Conservation (phyloP, 2,329 filamentous ascomycete genomes). For the Arthrobotrys musiformis region DNA sequence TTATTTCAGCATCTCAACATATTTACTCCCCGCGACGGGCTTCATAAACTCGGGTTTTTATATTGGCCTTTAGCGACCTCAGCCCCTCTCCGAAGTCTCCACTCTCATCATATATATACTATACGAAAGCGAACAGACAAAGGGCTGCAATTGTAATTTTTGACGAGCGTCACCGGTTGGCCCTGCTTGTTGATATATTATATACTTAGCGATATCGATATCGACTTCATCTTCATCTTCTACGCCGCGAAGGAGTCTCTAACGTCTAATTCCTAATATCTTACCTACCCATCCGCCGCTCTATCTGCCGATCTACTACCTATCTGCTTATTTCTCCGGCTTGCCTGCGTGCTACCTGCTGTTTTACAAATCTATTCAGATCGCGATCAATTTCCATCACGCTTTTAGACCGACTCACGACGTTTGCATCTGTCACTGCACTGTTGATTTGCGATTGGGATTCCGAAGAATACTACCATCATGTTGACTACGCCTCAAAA, state of each 20-base stretch:
- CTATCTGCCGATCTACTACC: too few species aligned
- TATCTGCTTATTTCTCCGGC: too few species aligned
- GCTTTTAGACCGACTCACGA: constrained; percentile 44
- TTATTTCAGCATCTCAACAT: constrained; percentile 32
- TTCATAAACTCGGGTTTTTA: constrained; percentile 3
- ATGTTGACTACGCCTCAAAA: constrained; percentile 56
- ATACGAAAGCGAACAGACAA: neutral
- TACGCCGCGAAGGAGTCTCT: constrained; percentile 35
- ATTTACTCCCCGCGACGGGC: constrained; percentile 22
- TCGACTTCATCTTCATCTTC: constrained; percentile 11
- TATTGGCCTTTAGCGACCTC: neutral
- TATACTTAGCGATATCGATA: constrained; percentile 21
- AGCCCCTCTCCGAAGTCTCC: neutral
- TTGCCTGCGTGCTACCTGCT: too few species aligned
- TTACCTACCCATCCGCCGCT: constrained; percentile 50
- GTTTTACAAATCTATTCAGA: constrained; percentile 12
- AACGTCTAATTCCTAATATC: constrained; percentile 55
- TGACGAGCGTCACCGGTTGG: constrained; percentile 53
- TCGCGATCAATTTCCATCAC: constrained; percentile 16
- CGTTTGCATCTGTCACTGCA: constrained; percentile 40
- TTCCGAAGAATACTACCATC: constrained; percentile 52
- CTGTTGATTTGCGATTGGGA: constrained; percentile 49
- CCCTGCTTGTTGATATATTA: constrained; percentile 46
- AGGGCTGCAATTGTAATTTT: constrained; percentile 53
- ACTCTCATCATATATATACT: neutral